phyloP scores from a whole-genome alignment of 2,329 filamentous ascomycete genomes.

The Ophiocordyceps camponoti-floridani region DNA sequence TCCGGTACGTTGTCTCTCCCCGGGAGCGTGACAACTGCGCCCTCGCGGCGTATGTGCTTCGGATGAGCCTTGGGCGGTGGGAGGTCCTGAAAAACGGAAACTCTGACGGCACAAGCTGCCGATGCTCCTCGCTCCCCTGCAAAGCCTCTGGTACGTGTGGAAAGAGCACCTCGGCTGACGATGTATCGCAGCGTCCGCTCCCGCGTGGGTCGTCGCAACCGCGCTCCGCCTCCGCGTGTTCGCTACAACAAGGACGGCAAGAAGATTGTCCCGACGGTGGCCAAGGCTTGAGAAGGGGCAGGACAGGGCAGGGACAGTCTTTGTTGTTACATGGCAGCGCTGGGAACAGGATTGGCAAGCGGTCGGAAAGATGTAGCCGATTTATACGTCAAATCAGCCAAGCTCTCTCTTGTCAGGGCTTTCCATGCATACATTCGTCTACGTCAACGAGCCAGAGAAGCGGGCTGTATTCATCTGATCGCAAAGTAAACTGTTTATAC shows the following conservation, averaged over 20 bases:
- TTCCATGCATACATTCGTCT: not conserved
- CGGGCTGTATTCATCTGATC: not conserved
- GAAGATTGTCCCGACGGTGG: constrained; percentile 75
- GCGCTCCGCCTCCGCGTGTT: constrained; percentile 90
- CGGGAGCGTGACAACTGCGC: constrained; percentile 40
- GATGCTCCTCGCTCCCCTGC: not conserved
- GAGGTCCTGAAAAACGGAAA: not conserved
- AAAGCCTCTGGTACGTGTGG: constrained; percentile 10
- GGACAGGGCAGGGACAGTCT: constrained; percentile 17
- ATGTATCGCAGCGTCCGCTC: constrained; percentile 67
- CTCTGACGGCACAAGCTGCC: not conserved
- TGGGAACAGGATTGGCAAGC: not conserved
- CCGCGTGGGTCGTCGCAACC: constrained; percentile 92
- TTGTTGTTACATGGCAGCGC: constrained; percentile 14
- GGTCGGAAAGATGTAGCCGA: not conserved
- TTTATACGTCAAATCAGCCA: not conserved
- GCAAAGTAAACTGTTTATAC: not conserved
- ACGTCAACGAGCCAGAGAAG: not conserved
- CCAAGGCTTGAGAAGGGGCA: constrained; percentile 19
- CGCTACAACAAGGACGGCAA: constrained; percentile 99
- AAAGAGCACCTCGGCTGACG: constrained; percentile 19
- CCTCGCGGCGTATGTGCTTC: constrained; percentile 27
- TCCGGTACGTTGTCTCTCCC: constrained; percentile 68
- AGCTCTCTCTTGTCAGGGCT: not conserved
- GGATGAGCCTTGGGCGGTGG: constrained; percentile 40